Evolutionary conservation across 495 filamentous ascomycete genomes (phyloP).

Genomic region (Elasticomyces elasticus): DNA sequence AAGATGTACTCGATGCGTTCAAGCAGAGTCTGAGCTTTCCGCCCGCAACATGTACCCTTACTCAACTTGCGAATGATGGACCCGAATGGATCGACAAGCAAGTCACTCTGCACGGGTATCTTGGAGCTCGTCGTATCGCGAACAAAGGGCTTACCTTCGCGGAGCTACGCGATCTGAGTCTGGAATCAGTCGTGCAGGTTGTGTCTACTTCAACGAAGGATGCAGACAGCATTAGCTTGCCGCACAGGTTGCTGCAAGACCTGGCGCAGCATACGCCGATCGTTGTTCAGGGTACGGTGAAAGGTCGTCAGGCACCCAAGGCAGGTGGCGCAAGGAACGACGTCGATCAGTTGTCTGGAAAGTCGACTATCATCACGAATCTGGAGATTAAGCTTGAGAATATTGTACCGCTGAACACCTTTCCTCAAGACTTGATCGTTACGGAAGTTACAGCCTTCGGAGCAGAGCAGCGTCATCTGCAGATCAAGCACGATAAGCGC

Average conservation of each 20-base stretch:
- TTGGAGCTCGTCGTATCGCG: slow-evolving; percentile 52
- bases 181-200: slow-evolving; percentile 15
- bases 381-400: slow-evolving; percentile 55
- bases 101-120: slow-evolving; percentile 63
- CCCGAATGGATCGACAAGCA: slow-evolving; percentile 33
- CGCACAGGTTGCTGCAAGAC: slow-evolving; percentile 9
- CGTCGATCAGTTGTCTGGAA: background rate
- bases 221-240: slow-evolving; percentile 12
- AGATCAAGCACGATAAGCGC: slow-evolving; percentile 59
- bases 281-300: slow-evolving; percentile 11
- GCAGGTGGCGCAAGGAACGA: background rate
- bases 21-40: slow-evolving; percentile 16
- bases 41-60: slow-evolving; percentile 1
- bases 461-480: slow-evolving; percentile 67
- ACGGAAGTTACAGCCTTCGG: slow-evolving; percentile 61
- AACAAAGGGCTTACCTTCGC: slow-evolving; percentile 60
- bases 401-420: slow-evolving; percentile 60
- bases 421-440: slow-evolving; percentile 66
- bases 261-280: slow-evolving; percentile 17
- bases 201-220: slow-evolving; percentile 22
- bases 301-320: slow-evolving; percentile 10
- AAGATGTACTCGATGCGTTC: slow-evolving; percentile 6
- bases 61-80: slow-evolving; percentile 4
- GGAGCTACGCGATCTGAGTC: slow-evolving; percentile 40
- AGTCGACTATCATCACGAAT: slow-evolving; percentile 26